A percentile compares a stretch with the other conserved stretches of the same genome.
phyloP scores from a whole-genome alignment of 345 rosid species.

The Sonneratia caseolaris region DNA sequence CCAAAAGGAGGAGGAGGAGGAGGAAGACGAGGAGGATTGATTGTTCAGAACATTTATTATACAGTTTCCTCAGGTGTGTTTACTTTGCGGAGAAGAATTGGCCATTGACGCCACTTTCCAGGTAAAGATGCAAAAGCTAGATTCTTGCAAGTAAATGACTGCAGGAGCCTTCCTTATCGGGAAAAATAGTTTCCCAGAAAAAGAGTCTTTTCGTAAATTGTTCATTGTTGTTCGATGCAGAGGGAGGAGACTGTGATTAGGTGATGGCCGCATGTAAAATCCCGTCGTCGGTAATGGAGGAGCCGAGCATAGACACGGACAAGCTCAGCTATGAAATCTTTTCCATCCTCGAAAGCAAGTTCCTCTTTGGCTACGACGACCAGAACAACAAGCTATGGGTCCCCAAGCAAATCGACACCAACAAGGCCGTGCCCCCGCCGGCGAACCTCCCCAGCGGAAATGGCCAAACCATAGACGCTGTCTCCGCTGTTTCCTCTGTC shows the following conservation, averaged over 20 bases:
- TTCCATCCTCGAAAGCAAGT: constrained; percentile 86
- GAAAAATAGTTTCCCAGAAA: not conserved
- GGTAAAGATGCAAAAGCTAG: not conserved
- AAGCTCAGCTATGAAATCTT: constrained; percentile 96
- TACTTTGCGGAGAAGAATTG: not conserved
- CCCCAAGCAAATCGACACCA: constrained; percentile 27
- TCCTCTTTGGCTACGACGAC: constrained; percentile 79
- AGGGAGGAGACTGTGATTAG: not conserved
- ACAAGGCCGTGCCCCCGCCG: constrained; percentile 8
- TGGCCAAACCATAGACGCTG: constrained; percentile 2
- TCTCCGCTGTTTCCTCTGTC: constrained; percentile 23
- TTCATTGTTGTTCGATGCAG: not conserved
- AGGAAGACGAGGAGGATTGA: not conserved
- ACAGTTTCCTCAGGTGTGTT: not conserved
- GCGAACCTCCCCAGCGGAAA: not conserved
- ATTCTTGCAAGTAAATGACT: not conserved
- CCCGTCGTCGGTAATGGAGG: constrained; percentile 46
- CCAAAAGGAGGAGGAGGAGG: not conserved
- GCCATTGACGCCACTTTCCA: not conserved
- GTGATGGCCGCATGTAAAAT: not conserved
- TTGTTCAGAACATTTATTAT: not conserved
- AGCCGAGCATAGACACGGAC: constrained; percentile 92
- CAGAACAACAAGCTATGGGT: constrained; percentile 63
- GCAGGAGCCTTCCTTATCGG: not conserved
- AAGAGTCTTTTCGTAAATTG: not conserved